Base-by-base conservation (phyloP, 371 early-diverging fungal species). In the Zancudomyces culisetae region DNA sequence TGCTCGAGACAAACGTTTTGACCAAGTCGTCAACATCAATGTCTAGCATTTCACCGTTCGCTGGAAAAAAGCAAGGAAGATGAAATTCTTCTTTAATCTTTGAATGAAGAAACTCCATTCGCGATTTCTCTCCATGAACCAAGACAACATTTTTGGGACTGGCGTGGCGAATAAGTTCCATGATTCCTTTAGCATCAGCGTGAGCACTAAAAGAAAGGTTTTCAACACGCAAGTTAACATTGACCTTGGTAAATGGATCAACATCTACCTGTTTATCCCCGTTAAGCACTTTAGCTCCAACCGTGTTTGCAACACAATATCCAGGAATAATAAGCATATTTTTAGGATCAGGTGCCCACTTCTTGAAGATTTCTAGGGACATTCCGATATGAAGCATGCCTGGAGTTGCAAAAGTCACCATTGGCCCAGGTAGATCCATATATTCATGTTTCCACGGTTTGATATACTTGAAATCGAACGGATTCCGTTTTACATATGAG, bases 201-300 rank as follows among this genome's bases (percentile, higher is more conserved):
- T 99, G 99, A 0, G 98, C 98, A 59, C 92, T 90, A 65, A 98
- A 99, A 1, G 93, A 92, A 19, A 99, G 65, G 61, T 96, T 93
- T 55, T 85, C 76, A 41, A 99, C 94, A 61, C 87, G 78, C 13
- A 97, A 63, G 40, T 93, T 93, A 51, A 97, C 92, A 23, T 83
- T 66, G 27, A 92, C 72, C 22, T 71, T 66, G 3, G 78, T 85
- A 48, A 74, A 78, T 28, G 71, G 67, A 62, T 91, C 94, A 3
- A 85, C 68, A 15, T 89, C 79, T 47, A 93, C 86, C 10, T 61
- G 57, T 49, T 69, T 88, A 49, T 87, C 81, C 0, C 94, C 96
- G 41, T 83, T 81, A 29, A 98, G 67, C 1, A 99, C 89, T 55
- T 87, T 88, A 51, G 93, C 89, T 0, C 98, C 96, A 10, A 94